Base-by-base conservation (phyloP, 2,329 filamentous ascomycete species). In the Verticillium klebahnii region DNA sequence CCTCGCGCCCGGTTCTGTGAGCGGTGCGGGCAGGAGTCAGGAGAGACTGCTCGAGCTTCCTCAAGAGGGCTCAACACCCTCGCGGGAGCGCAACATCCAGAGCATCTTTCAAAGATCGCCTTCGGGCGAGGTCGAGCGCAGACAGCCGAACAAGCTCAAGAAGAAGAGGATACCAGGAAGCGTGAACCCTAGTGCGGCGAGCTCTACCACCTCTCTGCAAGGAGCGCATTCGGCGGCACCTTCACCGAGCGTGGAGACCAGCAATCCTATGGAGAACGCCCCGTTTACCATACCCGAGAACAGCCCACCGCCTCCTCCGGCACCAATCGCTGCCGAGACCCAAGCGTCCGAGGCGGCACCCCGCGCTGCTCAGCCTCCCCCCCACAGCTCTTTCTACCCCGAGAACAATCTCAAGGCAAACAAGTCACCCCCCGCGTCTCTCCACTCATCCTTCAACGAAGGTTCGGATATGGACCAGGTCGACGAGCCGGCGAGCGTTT, bases 61-160 rank as follows among this genome's bases (percentile, higher is more conserved):
- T 57, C 73, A 69, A 32, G 78, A 75, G 58, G 75, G 79, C 15
- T 72, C 77, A n/a, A 88, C 86, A 0, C 86, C 88, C 7, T 79
- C 79, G 5, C 88, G 84, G 64, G 90, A 93, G 61, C 85, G 88
- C 34, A 88, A 85, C 63, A 74, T 96, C 61, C 82, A 89, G 59
- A 85, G 80, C 69, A 78, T 96, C 40, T 90, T 96, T 70, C 84
- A 90, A 69, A 84, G 89, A 66, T 89, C 90, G 2, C 86, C 89
- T 1, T 82, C 83, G 0, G 81, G 78, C 31, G 82, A 79, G 19
- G 82, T 78, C 40, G 88, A 88, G 65, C 88, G 84, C 68, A 85
- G 91, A 56, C 89, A 89, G 71, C 92, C 93, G 0, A 97, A 97
- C 70, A 97, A 97, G 75, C 79, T 99, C 59, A 90, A 89, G 74